phyloP scores from a whole-genome alignment of 2,329 filamentous ascomycete species.

The Hypoxylon sp. region DNA sequence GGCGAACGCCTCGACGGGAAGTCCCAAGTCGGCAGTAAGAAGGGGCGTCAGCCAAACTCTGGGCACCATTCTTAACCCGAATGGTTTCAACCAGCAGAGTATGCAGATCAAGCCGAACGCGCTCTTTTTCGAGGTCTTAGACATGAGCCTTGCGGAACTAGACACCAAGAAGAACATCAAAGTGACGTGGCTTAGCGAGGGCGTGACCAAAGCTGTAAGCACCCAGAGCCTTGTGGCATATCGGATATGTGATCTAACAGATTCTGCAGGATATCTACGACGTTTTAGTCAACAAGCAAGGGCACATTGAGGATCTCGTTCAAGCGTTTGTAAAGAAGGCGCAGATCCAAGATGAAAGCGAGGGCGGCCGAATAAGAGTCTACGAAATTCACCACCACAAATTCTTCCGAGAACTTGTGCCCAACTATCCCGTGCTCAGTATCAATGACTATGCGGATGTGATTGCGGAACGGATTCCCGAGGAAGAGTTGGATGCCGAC shows the following conservation, averaged over 20 bases:
- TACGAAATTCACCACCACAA: conserved; percentile 86
- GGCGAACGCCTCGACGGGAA: conserved; percentile 77
- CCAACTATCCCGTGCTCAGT: conserved; percentile 76
- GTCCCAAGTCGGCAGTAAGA: conserved; percentile 80
- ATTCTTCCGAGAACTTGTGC: conserved; percentile 78
- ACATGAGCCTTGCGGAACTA: conserved; percentile 91
- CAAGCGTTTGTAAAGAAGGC: conserved; percentile 80
- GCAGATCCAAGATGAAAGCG: conserved; percentile 75
- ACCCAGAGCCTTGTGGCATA: neutral
- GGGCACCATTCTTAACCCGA: conserved; percentile 77
- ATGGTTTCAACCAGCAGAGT: conserved; percentile 75
- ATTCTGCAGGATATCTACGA: conserved; percentile 74
- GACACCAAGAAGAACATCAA: conserved; percentile 91
- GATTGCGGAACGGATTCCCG: conserved; percentile 81
- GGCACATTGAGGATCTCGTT: conserved; percentile 80
- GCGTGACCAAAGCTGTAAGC: conserved; percentile 85
- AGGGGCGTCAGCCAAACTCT: conserved; percentile 75
- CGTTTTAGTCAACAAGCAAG: conserved; percentile 86
- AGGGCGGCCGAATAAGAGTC: conserved; percentile 75
- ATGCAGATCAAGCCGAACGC: conserved; percentile 76
- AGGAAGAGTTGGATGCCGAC: conserved; percentile 70
- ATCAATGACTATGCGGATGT: conserved; percentile 87
- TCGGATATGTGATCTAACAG: conserved; percentile 36
- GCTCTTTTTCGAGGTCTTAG: conserved; percentile 90
- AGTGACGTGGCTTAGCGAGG: conserved; percentile 85